Evolutionary conservation across 179 eudicot genomes (phyloP).

Genomic region (Beta macrorhiza): DNA sequence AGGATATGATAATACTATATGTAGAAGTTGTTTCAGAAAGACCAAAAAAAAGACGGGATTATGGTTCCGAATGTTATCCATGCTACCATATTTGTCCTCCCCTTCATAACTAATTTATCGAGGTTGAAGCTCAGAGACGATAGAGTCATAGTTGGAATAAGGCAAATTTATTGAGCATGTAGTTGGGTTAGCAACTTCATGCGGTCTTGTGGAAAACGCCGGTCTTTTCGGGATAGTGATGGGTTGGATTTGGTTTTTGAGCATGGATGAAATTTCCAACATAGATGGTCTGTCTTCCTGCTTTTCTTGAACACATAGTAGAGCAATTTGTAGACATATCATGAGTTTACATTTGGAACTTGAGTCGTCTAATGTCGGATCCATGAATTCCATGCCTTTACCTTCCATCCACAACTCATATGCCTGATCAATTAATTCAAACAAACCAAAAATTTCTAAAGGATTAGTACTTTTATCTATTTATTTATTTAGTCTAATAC

Average conservation of each 20-base stretch:
- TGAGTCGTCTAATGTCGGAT: conserved; percentile 31
- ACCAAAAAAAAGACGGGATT: too few species aligned
- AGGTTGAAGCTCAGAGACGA: conserved; percentile 24
- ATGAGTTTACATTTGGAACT: conserved; percentile 16
- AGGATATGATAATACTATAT: too few species aligned
- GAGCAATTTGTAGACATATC: conserved; percentile 30
- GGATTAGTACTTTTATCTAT: too few species aligned
- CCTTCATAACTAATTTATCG: conserved; percentile 7
- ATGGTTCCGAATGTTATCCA: too few species aligned
- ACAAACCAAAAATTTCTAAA: background rate
- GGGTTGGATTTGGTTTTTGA: conserved; percentile 24
- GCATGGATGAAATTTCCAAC: conserved; percentile 35
- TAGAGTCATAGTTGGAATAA: conserved; percentile 7
- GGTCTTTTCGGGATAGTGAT: conserved; percentile 33
- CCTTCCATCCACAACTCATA: conserved; percentile 34
- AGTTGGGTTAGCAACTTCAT: conserved; percentile 10
- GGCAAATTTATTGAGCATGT: background rate
- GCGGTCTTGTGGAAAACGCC: conserved; percentile 29
- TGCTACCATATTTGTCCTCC: too few species aligned
- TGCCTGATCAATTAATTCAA: conserved; percentile 5
- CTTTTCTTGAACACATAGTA: conserved; percentile 36
- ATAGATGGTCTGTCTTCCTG: conserved; percentile 38
- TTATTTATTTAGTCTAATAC: too few species aligned
- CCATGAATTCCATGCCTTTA: conserved; percentile 25
- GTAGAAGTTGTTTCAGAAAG: too few species aligned